Evolutionary conservation across 2,329 filamentous ascomycete genomes (phyloP), one percentile per base, ranked within the genome.

Genomic region (Trichoderma simmonsii): DNA sequence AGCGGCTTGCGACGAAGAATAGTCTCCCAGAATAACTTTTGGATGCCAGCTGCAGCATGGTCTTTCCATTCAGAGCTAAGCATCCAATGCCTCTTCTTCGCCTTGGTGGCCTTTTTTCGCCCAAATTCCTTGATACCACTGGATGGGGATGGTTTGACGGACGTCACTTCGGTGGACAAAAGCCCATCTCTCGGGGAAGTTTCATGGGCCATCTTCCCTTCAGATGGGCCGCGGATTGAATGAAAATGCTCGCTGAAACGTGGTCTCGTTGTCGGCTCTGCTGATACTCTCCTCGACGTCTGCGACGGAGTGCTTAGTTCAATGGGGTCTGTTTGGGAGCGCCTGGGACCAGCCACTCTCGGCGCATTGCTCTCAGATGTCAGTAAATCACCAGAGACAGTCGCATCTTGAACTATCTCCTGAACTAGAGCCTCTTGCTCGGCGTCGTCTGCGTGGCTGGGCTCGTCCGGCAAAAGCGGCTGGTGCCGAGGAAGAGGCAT

Each of bases 1-100:
- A 97, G 87, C 1, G 93, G 91, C 73, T 90, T 89, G 77, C 92
- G 92, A 36, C 90, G 87, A 43, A 93, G 81, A 54, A 93, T 80
- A 7, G 86, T 85, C 76, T 89, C 82, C 71, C 88, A 73, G 51
- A 89, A 80, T 74, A 85, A 80, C 32, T 77, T 82, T 70, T 84
- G 81, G 76, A 87, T 87, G 1, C 80, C 71, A 1, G 21, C 39
- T 18, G n/a, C 56, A 11, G 28, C 30, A n/a, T 36, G 39, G 3
- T 51, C 67, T 43, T 61, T 61, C 67, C 67, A 70, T 28, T 61
- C 39, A 28, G 26, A 54, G 21, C 57, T 51, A 6, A 51, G 28
- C 39, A 28, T 54, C 26, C 39, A 30, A n/a, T 48, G 43, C 32
- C 21, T 61, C 30, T 28, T 32, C 30, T 62, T 70, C 21, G 56